Evolutionary conservation across 2,329 filamentous ascomycete genomes (phyloP), one percentile per base, ranked within the genome.

Genomic region (Cryphonectria japonica): DNA sequence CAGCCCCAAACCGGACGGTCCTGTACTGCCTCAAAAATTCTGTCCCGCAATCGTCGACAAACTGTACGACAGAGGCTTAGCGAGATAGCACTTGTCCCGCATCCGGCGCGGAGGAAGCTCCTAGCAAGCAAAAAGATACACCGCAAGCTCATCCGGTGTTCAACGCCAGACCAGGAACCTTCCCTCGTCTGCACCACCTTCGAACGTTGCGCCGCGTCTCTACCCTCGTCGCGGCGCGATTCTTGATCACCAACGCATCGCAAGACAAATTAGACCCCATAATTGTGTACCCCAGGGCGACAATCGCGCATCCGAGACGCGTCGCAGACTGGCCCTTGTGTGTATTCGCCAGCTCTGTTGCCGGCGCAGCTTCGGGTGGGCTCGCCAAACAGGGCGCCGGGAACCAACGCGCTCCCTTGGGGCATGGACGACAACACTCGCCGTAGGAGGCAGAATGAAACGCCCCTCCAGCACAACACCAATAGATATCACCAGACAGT

Each of bases 391-490:
- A 84, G 83, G 82, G 83, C 85, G 80, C 83, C 84, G 71, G 64
- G 71, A 82, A 80, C 82, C 78, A 82, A 85, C 81, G 81, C 83
- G 80, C 82, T 83, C 78, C 80, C 85, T 84, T 80, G 82, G 82
- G 90, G 89, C 80, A 96, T 96, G 93, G 93, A 95, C 85, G 90
- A 92, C 83, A 89, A 91, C 84, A 88, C 88, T 82, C 89, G 88
- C 79, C 86, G 89, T 79, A 70, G 71, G 69, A 87, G 90, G 85
- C 91, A 92, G 87, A 91, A 92, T 85, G 89, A 92, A 87, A 92
- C 92, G 82, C 85, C 87, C 82, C 86, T 89, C 80, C 84, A 87
- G 81, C 91, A 91, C 83, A 85, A 88, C 78, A 81, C 83, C 81
- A 85, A 84, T 79, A 84, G 86, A 81, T 89, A 87, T 75, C 75